A percentile compares a stretch with the other conserved stretches of the same genome.
phyloP scores from a whole-genome alignment of 768 basidiomycete species.

The Boletus rufocinnamomeus region DNA sequence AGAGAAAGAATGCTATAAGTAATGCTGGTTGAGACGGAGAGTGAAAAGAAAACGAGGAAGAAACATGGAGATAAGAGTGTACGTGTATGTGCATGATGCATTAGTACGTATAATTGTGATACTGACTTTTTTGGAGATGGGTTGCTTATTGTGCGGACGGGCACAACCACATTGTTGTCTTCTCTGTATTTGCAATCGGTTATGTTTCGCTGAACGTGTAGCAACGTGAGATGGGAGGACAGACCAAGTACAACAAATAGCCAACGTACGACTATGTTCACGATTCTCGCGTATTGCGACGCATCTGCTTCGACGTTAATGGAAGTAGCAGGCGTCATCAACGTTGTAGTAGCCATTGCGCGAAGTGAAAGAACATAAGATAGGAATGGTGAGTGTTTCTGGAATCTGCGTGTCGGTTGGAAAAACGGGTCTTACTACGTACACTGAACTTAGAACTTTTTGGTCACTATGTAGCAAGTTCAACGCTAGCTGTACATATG shows the following conservation, averaged over 20 bases:
- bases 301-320: background rate
- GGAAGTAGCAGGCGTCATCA: background rate
- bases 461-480: too few species aligned
- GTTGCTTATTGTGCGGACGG: too few species aligned
- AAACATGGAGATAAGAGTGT: too few species aligned
- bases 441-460: too few species aligned
- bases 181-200: background rate
- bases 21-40: too few species aligned
- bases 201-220: conserved; percentile 5
- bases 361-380: background rate
- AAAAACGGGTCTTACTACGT: background rate
- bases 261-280: background rate
- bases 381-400: background rate
- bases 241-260: background rate
- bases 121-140: too few species aligned
- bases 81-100: too few species aligned
- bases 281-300: background rate
- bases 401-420: background rate
- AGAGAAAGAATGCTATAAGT: too few species aligned
- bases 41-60: too few species aligned
- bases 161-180: background rate
- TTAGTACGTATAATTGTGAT: too few species aligned
- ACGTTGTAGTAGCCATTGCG: background rate
- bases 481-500: too few species aligned
- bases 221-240: background rate